Percentiles rank a stretch among this genome's conserved stretches.
phyloP scores from a whole-genome alignment of 129 eudicot species.

The Flaveria bidentis region DNA sequence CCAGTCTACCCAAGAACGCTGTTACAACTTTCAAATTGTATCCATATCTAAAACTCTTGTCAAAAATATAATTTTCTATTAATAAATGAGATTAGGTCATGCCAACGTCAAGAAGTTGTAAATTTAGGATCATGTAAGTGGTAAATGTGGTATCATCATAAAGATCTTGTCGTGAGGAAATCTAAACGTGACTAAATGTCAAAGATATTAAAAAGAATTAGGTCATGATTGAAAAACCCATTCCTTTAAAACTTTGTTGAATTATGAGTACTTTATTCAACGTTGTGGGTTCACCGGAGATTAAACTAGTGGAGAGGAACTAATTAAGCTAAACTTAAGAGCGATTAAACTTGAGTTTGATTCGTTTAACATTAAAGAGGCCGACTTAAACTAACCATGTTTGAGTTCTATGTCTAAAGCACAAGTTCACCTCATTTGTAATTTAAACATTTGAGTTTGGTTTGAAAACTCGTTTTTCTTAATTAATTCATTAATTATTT shows the following conservation, averaged over 20 bases:
- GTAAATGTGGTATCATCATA: neutral
- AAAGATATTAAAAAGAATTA: neutral
- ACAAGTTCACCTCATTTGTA: neutral
- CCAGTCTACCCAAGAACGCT: too few species aligned
- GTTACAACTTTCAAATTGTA: too few species aligned
- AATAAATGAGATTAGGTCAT: neutral
- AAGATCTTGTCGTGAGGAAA: neutral
- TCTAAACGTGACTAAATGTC: neutral
- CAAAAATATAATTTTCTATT: neutral
- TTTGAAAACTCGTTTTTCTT: neutral
- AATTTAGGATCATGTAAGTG: neutral
- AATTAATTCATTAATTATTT: too few species aligned
- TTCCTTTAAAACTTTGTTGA: neutral
- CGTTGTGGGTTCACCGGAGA: too few species aligned
- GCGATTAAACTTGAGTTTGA: neutral
- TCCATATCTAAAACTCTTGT: too few species aligned
- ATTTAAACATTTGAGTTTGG: neutral
- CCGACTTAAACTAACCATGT: neutral
- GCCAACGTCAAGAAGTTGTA: slow-evolving; percentile 1
- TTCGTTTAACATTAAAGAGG: neutral
- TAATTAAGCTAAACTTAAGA: neutral
- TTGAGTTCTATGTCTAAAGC: neutral
- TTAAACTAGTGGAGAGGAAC: neutral
- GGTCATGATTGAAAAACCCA: neutral
- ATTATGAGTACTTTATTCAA: neutral